phyloP scores from a whole-genome alignment of 2,329 filamentous ascomycete genomes.

The Paraphaeosphaeria minitans region DNA sequence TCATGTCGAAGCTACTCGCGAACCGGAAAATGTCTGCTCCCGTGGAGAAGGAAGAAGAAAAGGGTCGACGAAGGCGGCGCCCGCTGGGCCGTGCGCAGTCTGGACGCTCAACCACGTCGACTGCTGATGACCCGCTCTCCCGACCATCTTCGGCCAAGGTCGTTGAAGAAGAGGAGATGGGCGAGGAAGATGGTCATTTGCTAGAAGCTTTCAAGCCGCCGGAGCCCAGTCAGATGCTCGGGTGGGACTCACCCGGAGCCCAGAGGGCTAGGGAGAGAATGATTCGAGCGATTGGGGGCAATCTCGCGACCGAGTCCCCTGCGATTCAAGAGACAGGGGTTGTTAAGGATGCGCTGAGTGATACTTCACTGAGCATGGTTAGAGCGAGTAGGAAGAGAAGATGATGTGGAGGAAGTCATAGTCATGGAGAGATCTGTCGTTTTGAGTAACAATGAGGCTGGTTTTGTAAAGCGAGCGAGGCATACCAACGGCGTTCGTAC shows the following conservation, averaged over 20 bases:
- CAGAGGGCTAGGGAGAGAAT: slow-evolving; percentile 43
- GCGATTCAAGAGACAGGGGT: slow-evolving; percentile 39
- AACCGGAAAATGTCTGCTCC: slow-evolving; percentile 33
- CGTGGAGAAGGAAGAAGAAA: slow-evolving; percentile 25
- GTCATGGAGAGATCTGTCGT: neutral
- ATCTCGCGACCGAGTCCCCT: slow-evolving; percentile 31
- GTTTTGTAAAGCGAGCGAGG: neutral
- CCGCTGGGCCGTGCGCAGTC: slow-evolving; percentile 42
- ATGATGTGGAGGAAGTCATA: slow-evolving; percentile 12
- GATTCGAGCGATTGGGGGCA: slow-evolving; percentile 45
- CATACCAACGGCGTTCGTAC: neutral
- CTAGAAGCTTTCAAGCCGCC: slow-evolving; percentile 31
- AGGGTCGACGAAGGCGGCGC: slow-evolving; percentile 27
- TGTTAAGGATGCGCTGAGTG: slow-evolving; percentile 41
- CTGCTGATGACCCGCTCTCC: slow-evolving; percentile 24
- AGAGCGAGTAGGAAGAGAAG: slow-evolving; percentile 34
- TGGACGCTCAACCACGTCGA: slow-evolving; percentile 35
- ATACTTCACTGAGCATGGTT: slow-evolving; percentile 21
- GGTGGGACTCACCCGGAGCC: slow-evolving; percentile 46
- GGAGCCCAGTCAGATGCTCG: slow-evolving; percentile 44
- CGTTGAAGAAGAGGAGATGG: slow-evolving; percentile 25
- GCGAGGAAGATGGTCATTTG: slow-evolving; percentile 17
- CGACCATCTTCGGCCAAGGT: slow-evolving; percentile 25
- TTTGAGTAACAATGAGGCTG: neutral
- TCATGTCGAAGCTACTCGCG: slow-evolving; percentile 38